These are phyloP conservation scores for Polyplosphaeria fusca DNA, from an alignment of 495 filamentous ascomycete species.

Conservation along the genomic window DNA sequence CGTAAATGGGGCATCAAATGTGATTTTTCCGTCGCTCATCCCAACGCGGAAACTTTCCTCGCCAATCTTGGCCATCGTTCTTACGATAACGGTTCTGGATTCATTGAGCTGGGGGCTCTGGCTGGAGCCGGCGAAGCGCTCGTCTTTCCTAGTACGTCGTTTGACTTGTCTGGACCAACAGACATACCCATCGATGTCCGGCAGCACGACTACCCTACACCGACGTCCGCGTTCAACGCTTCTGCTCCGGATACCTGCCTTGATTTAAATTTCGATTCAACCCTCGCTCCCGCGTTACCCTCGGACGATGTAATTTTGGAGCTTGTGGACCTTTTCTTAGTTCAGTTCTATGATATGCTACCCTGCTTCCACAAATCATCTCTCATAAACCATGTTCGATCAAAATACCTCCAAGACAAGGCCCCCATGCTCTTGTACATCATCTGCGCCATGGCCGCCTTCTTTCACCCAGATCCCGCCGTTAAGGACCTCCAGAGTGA, in stretches of 20 bases:
- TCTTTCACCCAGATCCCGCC: conserved; percentile 11
- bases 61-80: background rate
- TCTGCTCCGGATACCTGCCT: background rate
- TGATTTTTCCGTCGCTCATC: conserved; percentile 6
- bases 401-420: conserved; percentile 7
- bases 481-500: background rate
- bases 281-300: conserved; percentile 1
- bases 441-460: conserved; percentile 13
- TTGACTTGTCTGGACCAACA: background rate
- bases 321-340: conserved; percentile 23
- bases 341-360: conserved; percentile 4
- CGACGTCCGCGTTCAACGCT: background rate
- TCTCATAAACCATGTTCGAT: conserved; percentile 8
- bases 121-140: background rate
- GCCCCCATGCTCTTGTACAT: conserved; percentile 18
- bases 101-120: background rate
- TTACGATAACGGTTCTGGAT: background rate
- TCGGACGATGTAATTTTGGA: conserved; percentile 9
- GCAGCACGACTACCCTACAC: conserved; percentile 1
- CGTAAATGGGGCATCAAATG: conserved; percentile 21
- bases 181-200: background rate
- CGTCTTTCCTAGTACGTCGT: background rate
- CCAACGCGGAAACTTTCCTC: background rate
- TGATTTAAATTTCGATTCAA: background rate
- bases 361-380: conserved; percentile 23